A percentile compares a stretch with the other conserved stretches of the same genome.
These are phyloP conservation scores for Phytopythium chamaehyphon DNA, from an alignment of 352 stramenopile genomes.

Conservation along the genomic window DNA sequence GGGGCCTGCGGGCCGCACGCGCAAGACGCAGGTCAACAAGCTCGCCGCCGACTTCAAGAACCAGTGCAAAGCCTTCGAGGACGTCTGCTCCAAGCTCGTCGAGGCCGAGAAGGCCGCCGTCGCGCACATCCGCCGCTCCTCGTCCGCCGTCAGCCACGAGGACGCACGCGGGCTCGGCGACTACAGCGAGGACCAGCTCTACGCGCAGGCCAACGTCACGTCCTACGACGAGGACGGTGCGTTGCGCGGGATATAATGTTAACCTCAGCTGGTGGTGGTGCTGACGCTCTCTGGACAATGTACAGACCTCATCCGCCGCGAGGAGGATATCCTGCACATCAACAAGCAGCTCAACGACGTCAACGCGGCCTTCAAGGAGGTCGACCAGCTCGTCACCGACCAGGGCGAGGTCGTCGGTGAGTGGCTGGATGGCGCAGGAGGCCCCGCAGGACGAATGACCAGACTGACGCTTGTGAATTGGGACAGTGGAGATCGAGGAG, in stretches of 20 bases:
- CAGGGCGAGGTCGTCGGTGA: conserved; percentile 63
- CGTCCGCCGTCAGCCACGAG: conserved; percentile 41
- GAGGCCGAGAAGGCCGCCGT: conserved; percentile 40
- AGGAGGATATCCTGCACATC: conserved; percentile 72
- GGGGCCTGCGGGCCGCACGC: conserved; percentile 30
- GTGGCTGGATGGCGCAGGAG: conserved; percentile 12
- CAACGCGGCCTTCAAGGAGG: conserved; percentile 60
- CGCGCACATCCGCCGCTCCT: conserved; percentile 45
- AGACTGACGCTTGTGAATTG: conserved; percentile 7
- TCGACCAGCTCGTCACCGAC: conserved; percentile 56
- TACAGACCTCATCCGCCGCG: conserved; percentile 47
- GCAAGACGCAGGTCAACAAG: conserved; percentile 51
- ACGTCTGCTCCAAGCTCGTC: conserved; percentile 47
- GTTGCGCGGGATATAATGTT: too few relatives aligned
- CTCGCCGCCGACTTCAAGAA: conserved; percentile 60
- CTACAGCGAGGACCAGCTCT: conserved; percentile 69
- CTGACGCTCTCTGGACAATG: not conserved
- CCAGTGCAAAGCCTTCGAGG: conserved; percentile 53
- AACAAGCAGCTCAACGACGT: conserved; percentile 68
- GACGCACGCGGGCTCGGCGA: conserved; percentile 36
- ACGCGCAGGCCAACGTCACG: conserved; percentile 54
- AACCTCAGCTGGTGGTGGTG: not conserved
- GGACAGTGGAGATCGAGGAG: conserved; percentile 52
- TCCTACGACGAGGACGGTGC: conserved; percentile 62
- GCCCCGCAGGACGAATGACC: not conserved